Evolutionary conservation across 2,329 filamentous ascomycete genomes (phyloP), one percentile per base, ranked within the genome.

Genomic region (Aspergillus sp.): DNA sequence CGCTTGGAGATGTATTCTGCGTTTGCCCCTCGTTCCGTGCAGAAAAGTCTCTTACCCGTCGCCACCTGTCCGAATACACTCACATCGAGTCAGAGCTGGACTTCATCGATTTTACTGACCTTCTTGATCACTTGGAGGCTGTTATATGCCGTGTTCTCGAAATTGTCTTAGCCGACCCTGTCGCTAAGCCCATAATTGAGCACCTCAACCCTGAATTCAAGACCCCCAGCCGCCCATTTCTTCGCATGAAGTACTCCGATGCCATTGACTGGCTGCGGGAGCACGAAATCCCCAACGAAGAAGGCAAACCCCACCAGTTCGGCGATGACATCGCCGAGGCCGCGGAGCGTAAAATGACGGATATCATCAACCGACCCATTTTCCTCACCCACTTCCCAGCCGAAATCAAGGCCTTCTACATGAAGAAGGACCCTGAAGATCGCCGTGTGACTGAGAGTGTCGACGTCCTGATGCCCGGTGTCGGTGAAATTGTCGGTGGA

Each of bases 401-500:
- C 59, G 91, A 93, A 79, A 96, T 99, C 83, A 99, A 99, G 83
- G 90, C 95, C 1, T 99, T 99, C 77, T 99, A 99, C 84, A 99
- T 99, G 95, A 89, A 93, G 78, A 93, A 89, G 78, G 95, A 93
- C 68, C 81, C 83, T 44, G 77, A 83, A 30, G 95, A 99, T 72
- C 79, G 77, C 30, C 85, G 93, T 24, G 91, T 97, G 27, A 99
- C 95, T 0, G 93, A 99, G 82, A 91, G 87, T 61, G 93, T 98
- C 13, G 95, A 99, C 64, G 84, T 85, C 59, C 73, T 89, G 61
- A 89, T 99, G 92, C 95, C 95, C 11, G 91, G 91, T 66, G 95
- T 99, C 24, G 95, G 95, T 59, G 95, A 98, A 82, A 96, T 98
- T 70, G 92, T 98, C 2, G 93, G 95, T 61, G 95, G 93, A 5